Evolutionary conservation across 768 basidiomycete species (phyloP), one percentile per base, ranked within the genome.

Genomic region (Tremella fuciformis): DNA sequence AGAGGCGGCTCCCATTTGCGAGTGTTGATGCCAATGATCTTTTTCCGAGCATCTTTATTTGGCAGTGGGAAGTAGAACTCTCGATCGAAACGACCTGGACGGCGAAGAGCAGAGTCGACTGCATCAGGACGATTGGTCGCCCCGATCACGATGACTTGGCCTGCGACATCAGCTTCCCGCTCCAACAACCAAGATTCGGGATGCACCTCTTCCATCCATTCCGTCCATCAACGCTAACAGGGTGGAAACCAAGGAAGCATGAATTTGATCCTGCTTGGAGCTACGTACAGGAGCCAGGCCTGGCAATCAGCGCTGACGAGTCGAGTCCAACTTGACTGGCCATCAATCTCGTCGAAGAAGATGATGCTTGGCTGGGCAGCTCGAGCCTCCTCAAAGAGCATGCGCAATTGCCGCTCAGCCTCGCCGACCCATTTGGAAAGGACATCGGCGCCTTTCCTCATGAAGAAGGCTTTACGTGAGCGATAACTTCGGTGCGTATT

Each of bases 401-500:
- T 82, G 0, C 96, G 85, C 2, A 99, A 82, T 75, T 97, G 94
- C 1, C 96, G 85, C 73, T 98, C 96, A 4, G 96, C 94, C 79
- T 99, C 96, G 53, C 96, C 96, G 13, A 99, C 96, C 94, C 94
- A 99, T 80, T 99, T 99, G 7, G 91, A 93, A 25, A 98, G 82
- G 65, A 89, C 90, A 77, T 99, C 96, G 34, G 96, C 96, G 18
- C 96, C 96, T 79, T 99, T 99, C 50, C 96, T 87, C 96, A 99
- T 98, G 82, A 94, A 99, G 81, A 99, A 99, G 1, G 96, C 92
- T 93, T 65, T 0, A 21, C 8, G 56, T 16, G 9, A 29, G 22
- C 6, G 21, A 2, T 18, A 8, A 16, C n/a, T 19, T 18, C 16
- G 2, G 55, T 24, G 55, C 3, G 25, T 47, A 6, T 11, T 2